These are phyloP conservation scores for Papiliotrema flavescens DNA, from an alignment of 1,284 basidiomycete genomes.

Conservation along the genomic window DNA sequence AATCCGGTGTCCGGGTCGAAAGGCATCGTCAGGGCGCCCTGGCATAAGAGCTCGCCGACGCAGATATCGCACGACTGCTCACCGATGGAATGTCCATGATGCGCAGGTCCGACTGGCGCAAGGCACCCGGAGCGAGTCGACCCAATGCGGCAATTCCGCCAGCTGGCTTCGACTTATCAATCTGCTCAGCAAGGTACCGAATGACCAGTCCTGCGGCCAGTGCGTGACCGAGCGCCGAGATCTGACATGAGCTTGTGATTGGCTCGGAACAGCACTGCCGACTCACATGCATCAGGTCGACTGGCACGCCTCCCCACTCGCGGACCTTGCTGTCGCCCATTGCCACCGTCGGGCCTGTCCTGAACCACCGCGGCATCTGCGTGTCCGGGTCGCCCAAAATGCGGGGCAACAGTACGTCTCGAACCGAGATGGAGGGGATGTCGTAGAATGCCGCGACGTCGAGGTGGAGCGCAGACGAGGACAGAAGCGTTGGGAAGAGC, in stretches of 20 bases:
- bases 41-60: not conserved
- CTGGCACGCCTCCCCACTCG: constrained; percentile 35
- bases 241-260: constrained; percentile 17
- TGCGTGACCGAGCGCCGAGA: constrained; percentile 40
- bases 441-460: constrained; percentile 46
- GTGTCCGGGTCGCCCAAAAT: constrained; percentile 36
- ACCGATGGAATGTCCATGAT: constrained; percentile 22
- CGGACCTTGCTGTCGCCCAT: constrained; percentile 40
- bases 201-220: constrained; percentile 39
- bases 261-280: not conserved
- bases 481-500: constrained; percentile 40
- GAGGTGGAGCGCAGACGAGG: constrained; percentile 40
- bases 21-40: constrained; percentile 14
- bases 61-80: not conserved
- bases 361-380: constrained; percentile 43
- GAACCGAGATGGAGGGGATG: constrained; percentile 40
- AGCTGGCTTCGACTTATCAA: constrained; percentile 12
- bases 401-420: constrained; percentile 41
- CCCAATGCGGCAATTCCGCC: constrained; percentile 10
- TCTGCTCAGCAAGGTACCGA: constrained; percentile 35
- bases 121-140: constrained; percentile 11
- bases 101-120: constrained; percentile 10
- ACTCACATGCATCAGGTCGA: constrained; percentile 48
- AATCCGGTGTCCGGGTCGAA: constrained; percentile 13
- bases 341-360: constrained; percentile 33